phyloP scores from a whole-genome alignment of 371 early-diverging fungal genomes.

The Encephalitozoon cuniculi region DNA sequence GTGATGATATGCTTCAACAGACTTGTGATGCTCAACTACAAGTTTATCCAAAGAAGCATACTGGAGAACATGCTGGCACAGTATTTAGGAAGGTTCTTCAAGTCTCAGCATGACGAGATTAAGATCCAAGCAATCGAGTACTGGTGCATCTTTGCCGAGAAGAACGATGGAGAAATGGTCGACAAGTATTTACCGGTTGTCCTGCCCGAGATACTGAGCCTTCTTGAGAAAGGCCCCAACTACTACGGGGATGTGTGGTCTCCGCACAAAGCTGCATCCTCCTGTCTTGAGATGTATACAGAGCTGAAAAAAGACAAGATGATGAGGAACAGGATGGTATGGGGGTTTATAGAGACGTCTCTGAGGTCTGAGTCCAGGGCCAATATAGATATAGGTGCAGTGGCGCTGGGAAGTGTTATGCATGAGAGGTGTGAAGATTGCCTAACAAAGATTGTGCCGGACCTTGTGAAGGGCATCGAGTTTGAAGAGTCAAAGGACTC shows the following conservation, averaged over 20 bases:
- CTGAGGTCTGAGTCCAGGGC: constrained; percentile 12
- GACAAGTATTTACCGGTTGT: constrained; percentile 17
- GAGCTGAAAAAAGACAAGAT: constrained; percentile 13
- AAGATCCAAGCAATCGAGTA: constrained; percentile 50
- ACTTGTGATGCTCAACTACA: constrained; percentile 40
- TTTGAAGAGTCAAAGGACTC: constrained; percentile 23
- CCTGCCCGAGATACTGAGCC: constrained; percentile 21
- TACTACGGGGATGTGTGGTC: constrained; percentile 44
- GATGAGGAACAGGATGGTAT: constrained; percentile 4
- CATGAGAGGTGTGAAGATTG: constrained; percentile 5
- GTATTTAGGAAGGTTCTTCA: constrained; percentile 34
- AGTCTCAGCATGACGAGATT: constrained; percentile 22
- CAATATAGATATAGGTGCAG: constrained; percentile 49
- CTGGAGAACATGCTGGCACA: constrained; percentile 20
- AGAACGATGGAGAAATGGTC: constrained; percentile 30
- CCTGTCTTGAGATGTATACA: constrained; percentile 39
- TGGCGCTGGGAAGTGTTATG: constrained; percentile 50
- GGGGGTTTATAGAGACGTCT: constrained; percentile 29
- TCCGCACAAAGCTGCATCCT: constrained; percentile 54
- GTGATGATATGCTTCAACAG: constrained; percentile 44
- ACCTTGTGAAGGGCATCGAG: constrained; percentile 22
- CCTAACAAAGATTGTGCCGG: neutral
- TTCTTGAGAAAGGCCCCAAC: constrained; percentile 41
- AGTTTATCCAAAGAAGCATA: constrained; percentile 16
- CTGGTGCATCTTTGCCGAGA: constrained; percentile 52